These are phyloP conservation scores for Grammothele lineata DNA, from an alignment of 768 basidiomycete genomes.

Conservation along the genomic window DNA sequence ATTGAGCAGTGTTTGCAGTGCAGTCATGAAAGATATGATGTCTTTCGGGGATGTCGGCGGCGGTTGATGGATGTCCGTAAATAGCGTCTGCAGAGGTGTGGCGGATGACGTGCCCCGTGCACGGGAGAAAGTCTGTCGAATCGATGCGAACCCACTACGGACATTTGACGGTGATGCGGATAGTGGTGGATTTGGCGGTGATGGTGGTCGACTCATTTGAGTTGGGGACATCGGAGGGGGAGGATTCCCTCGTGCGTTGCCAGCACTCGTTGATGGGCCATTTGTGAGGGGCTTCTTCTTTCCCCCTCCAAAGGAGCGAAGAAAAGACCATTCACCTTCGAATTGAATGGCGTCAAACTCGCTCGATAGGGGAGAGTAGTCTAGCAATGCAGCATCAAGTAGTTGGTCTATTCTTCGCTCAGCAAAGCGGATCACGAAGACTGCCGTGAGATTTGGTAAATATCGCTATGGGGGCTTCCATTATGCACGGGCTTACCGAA, in stretches of 20 bases:
- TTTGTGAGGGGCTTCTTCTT: constrained; percentile 47
- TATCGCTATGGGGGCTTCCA: too few species aligned
- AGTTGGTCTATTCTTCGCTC: constrained; percentile 86
- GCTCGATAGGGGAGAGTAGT: constrained; percentile 72
- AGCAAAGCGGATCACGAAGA: constrained; percentile 91
- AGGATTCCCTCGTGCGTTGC: constrained; percentile 24
- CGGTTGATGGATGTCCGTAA: constrained; percentile 33
- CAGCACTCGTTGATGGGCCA: constrained; percentile 5
- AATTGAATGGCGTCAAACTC: constrained; percentile 85
- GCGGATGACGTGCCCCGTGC: constrained; percentile 41
- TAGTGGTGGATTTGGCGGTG: constrained; percentile 44
- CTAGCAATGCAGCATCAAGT: constrained; percentile 78
- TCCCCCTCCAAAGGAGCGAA: constrained; percentile 67
- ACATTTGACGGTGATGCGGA: constrained; percentile 44
- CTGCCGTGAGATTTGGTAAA: constrained; percentile 36
- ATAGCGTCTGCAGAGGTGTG: constrained; percentile 45
- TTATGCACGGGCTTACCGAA: constrained; percentile 56
- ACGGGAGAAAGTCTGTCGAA: constrained; percentile 60
- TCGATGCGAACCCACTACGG: constrained; percentile 50
- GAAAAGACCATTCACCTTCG: constrained; percentile 93
- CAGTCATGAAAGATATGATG: constrained; percentile 77
- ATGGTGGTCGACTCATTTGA: constrained; percentile 42
- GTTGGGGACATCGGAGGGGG: constrained; percentile 46
- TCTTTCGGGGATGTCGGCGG: constrained; percentile 39
- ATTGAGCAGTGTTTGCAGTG: constrained; percentile 77